Conservation (phyloP, 1,284 basidiomycete species). For the Rhodotorula mucilaginosa region DNA sequence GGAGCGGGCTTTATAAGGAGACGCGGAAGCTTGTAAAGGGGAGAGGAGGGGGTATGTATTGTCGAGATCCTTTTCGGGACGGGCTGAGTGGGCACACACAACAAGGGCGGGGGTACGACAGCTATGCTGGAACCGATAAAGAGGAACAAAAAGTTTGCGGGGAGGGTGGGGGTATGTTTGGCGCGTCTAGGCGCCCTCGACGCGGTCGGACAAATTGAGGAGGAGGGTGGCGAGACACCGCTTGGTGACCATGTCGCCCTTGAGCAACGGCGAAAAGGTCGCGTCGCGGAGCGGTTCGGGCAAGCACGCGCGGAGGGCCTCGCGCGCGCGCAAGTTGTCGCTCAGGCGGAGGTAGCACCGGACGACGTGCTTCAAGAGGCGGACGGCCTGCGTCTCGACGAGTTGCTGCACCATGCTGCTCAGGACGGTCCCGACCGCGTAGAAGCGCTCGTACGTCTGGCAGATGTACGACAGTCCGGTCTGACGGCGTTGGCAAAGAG, state of each 20-base stretch:
- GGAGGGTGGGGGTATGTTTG: neutral
- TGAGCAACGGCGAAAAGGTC: slow-evolving; percentile 65
- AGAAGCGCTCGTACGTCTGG: slow-evolving; percentile 74
- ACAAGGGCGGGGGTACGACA: neutral
- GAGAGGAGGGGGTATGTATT: neutral
- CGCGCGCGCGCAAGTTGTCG: slow-evolving; percentile 92
- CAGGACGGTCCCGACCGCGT: slow-evolving; percentile 95
- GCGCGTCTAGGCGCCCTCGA: slow-evolving; percentile 42
- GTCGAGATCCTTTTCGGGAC: neutral
- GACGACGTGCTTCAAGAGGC: slow-evolving; percentile 96
- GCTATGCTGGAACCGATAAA: neutral
- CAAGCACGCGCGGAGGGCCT: slow-evolving; percentile 93
- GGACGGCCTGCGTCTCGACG: slow-evolving; percentile 94
- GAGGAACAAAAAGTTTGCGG: neutral
- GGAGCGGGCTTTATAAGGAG: neutral
- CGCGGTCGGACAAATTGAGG: slow-evolving; percentile 70
- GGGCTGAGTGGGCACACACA: neutral
- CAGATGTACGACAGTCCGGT: neutral
- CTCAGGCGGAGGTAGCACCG: slow-evolving; percentile 93
- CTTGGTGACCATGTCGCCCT: slow-evolving; percentile 95
- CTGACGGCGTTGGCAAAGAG: neutral
- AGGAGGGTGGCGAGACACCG: slow-evolving; percentile 86
- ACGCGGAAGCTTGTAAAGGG: neutral
- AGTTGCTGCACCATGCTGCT: slow-evolving; percentile 98
- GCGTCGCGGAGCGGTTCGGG: slow-evolving; percentile 93